Conservation (phyloP, 2,329 filamentous ascomycete species). For the Calonectria fujianensis region DNA sequence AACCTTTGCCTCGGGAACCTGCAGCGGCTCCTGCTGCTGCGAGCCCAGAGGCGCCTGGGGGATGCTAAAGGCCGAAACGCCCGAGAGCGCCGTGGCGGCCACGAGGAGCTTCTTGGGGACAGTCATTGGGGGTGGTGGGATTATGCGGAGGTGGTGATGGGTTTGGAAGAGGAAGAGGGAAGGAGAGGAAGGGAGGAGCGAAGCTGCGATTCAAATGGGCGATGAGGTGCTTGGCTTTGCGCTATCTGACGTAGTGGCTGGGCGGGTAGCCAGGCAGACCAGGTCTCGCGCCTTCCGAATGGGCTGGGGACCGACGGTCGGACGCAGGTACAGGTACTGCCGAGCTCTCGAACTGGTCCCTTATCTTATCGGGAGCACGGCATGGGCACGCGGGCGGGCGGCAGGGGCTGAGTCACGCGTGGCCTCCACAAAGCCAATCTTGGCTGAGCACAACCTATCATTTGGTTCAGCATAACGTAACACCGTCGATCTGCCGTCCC, state of each 20-base stretch:
- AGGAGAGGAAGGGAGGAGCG: conserved; percentile 29
- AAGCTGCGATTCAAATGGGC: conserved; percentile 32
- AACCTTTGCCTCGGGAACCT: conserved; percentile 38
- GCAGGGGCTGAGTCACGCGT: conserved; percentile 23
- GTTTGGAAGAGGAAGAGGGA: not conserved
- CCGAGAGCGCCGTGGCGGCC: conserved; percentile 54
- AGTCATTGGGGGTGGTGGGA: conserved; percentile 43
- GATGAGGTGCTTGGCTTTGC: conserved; percentile 33
- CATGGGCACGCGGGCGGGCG: not conserved
- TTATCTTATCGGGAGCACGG: conserved; percentile 31
- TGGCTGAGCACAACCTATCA: conserved; percentile 34
- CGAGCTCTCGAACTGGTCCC: conserved; percentile 11
- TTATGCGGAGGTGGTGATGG: not conserved
- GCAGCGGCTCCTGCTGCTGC: conserved; percentile 23
- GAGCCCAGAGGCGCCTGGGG: conserved; percentile 42
- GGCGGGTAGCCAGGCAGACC: conserved; percentile 8
- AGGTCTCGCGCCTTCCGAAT: conserved; percentile 11
- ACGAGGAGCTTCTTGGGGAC: conserved; percentile 51
- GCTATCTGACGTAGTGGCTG: conserved; percentile 29
- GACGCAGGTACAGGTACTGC: conserved; percentile 30
- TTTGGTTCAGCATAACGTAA: conserved; percentile 31
- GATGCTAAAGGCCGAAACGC: conserved; percentile 54
- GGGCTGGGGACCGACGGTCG: conserved; percentile 25
- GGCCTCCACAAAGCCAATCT: conserved; percentile 31
- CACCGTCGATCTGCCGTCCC: conserved; percentile 21